Conservation (phyloP, 352 stramenopile genomes). For the Phytopythium helicoides region DNA sequence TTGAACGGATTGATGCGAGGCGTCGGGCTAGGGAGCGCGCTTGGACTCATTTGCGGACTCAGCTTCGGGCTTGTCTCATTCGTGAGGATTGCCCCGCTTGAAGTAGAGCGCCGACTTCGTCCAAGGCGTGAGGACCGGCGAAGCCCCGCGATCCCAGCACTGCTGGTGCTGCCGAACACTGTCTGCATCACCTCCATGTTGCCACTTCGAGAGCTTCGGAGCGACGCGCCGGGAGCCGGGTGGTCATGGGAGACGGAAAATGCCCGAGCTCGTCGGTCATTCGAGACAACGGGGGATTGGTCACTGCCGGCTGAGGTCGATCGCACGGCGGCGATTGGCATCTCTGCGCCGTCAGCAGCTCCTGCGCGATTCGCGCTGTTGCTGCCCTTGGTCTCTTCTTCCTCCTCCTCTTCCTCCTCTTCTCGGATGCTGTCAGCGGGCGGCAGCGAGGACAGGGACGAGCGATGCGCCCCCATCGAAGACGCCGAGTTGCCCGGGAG, state of each 20-base stretch:
- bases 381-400: slow-evolving; percentile 6
- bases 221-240: slow-evolving; percentile 10
- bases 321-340: neutral
- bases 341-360: neutral
- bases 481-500: neutral
- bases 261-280: slow-evolving; percentile 28
- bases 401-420: slow-evolving; percentile 48
- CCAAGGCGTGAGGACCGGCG: slow-evolving; percentile 54
- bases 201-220: slow-evolving; percentile 46
- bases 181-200: slow-evolving; percentile 73
- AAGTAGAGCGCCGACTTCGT: slow-evolving; percentile 50
- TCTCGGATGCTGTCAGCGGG: slow-evolving; percentile 52
- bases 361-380: neutral
- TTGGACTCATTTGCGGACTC: slow-evolving; percentile 69
- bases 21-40: slow-evolving; percentile 49
- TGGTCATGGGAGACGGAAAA: slow-evolving; percentile 29
- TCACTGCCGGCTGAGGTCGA: neutral
- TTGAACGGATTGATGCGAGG: slow-evolving; percentile 80
- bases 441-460: slow-evolving; percentile 9
- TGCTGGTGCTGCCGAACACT: slow-evolving; percentile 56
- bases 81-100: slow-evolving; percentile 33
- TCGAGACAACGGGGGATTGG: neutral
- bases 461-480: neutral
- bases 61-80: slow-evolving; percentile 45
- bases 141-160: slow-evolving; percentile 32